Evolutionary conservation across 768 basidiomycete genomes (phyloP), one percentile per base, ranked within the genome.

Genomic region (Trametes cubensis): DNA sequence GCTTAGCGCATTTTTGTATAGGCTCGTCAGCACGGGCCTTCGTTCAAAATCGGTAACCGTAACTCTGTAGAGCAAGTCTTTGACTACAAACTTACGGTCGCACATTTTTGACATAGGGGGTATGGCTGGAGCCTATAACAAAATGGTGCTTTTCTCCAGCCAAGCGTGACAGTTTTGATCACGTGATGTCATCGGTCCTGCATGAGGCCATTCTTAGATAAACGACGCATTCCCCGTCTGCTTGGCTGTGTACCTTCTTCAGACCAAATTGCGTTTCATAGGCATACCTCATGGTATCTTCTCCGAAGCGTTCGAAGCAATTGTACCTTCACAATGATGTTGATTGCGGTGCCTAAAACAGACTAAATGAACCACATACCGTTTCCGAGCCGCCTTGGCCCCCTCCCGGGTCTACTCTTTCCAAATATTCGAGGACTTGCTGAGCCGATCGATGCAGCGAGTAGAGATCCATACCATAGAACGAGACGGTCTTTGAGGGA

Each of bases 401-500:
- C 65, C 68, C 38, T 67, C 65, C n/a, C 21, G 70, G 72, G 45
- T 74, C 73, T 0, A 71, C 68, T 20, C 44, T 57, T 26, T 70
- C 67, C 18, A 74, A 62, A 49, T 73, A 74, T 7, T 66, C 44
- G 39, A 73, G 60, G 18, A 72, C 71, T 48, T 68, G 68, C 18
- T 66, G 59, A 6, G 69, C 67, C 5, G 70, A 72, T 3, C 66
- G 64, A 41, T 70, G 65, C 44, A 72, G 41, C 25, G 71, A 71
- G 57, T 73, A 73, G 15, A 74, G 52, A 41, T 74, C 72, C 49
- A 73, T 63, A 26, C 71, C 73, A 45, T 66, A 71, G 64, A 73
- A 69, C 2, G 66, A 69, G 14, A 69, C 67, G n/a, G 64, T 66
- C 4, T 59, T 30, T 10, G 59, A 66, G 18, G 42, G 50, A 40